Conservation (phyloP, 1,284 basidiomycete species). For the Malassezia brasiliensis region DNA sequence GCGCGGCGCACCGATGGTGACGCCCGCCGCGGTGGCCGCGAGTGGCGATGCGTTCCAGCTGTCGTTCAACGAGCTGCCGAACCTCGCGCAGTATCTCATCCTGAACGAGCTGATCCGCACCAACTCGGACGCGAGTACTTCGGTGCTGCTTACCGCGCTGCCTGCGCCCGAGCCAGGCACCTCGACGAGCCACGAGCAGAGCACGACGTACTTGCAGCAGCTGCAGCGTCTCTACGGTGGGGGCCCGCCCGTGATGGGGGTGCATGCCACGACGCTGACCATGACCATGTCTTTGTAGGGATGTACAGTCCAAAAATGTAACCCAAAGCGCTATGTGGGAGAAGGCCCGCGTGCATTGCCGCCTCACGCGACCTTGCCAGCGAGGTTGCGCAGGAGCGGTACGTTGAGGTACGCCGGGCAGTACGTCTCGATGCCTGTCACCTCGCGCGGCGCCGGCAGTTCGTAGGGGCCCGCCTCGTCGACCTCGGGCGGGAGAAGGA, state of each 20-base stretch:
- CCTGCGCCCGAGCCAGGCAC: slow-evolving; percentile 45
- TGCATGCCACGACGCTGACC: slow-evolving; percentile 44
- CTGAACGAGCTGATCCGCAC: slow-evolving; percentile 43
- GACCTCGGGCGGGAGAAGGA: slow-evolving; percentile 45
- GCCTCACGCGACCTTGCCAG: slow-evolving; percentile 38
- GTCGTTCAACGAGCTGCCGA: slow-evolving; percentile 45
- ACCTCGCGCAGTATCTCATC: slow-evolving; percentile 46
- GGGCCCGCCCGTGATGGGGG: slow-evolving; percentile 40
- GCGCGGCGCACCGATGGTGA: neutral
- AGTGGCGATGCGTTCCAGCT: slow-evolving; percentile 7
- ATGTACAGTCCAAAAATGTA: neutral
- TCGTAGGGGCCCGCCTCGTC: slow-evolving; percentile 48
- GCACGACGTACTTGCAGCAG: slow-evolving; percentile 35
- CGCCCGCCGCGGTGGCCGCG: neutral
- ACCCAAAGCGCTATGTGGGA: too few relatives aligned
- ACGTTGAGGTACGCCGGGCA: slow-evolving; percentile 45
- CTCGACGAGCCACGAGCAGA: slow-evolving; percentile 26
- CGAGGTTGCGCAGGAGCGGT: slow-evolving; percentile 38
- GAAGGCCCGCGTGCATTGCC: neutral
- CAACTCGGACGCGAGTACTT: slow-evolving; percentile 33
- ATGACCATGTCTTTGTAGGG: slow-evolving; percentile 36
- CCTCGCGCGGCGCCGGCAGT: slow-evolving; percentile 42
- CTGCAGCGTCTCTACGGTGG: slow-evolving; percentile 40
- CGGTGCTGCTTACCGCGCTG: slow-evolving; percentile 42
- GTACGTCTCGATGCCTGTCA: slow-evolving; percentile 49